Conservation (phyloP, 768 basidiomycete genomes). For the Leccinum boreale region DNA sequence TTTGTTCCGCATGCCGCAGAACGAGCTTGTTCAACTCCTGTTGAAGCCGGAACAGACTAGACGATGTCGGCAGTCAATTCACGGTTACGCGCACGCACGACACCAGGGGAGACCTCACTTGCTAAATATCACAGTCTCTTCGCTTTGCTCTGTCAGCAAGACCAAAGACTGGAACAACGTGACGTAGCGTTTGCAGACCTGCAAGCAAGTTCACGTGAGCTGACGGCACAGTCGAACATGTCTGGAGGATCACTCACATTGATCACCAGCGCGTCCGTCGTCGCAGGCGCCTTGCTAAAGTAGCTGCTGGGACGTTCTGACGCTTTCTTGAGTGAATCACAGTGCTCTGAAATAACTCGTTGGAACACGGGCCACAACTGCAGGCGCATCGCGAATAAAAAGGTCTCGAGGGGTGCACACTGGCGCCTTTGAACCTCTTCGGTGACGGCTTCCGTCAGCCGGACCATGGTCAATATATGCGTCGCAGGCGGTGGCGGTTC, state of each 20-base stretch:
- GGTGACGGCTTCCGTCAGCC: conserved; percentile 80
- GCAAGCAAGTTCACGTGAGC: not conserved
- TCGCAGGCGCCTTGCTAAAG: conserved; percentile 55
- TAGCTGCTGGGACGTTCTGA: conserved; percentile 70
- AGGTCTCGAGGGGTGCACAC: conserved; percentile 78
- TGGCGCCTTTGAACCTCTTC: conserved; percentile 71
- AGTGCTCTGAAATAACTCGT: conserved; percentile 80
- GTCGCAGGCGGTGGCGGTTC: conserved; percentile 73
- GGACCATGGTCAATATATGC: conserved; percentile 86
- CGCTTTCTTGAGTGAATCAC: conserved; percentile 77
- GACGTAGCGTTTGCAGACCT: conserved; percentile 78
- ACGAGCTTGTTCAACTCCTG: conserved; percentile 81
- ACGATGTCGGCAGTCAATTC: not conserved
- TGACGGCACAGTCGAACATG: not conserved
- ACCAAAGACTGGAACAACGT: conserved; percentile 81
- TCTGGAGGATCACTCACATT: conserved; percentile 40
- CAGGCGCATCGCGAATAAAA: conserved; percentile 75
- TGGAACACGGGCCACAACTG: conserved; percentile 94
- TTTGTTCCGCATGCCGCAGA: conserved; percentile 64
- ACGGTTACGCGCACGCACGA: not conserved
- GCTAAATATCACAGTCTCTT: conserved; percentile 95
- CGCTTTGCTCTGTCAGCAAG: conserved; percentile 73
- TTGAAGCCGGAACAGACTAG: conserved; percentile 78
- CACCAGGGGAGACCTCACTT: conserved; percentile 56
- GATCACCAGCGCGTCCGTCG: conserved; percentile 67